Conservation (phyloP, 208 protist genomes). For the Wallacemonas sp. region DNA sequence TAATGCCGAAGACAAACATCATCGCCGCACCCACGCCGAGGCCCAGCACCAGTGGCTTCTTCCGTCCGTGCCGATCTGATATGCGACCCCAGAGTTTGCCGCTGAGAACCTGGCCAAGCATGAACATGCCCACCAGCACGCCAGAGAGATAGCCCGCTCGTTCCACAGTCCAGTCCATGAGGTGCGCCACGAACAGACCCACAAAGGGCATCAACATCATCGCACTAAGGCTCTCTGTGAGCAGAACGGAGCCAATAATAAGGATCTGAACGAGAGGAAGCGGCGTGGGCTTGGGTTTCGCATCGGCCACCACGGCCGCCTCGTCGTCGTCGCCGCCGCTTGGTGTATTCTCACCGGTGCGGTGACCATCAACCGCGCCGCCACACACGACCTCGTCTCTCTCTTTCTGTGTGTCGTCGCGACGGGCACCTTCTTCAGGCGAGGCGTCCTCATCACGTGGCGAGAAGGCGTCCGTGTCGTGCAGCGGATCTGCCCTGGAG, state of each 20-base stretch:
- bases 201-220: constrained; percentile 37
- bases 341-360: not conserved
- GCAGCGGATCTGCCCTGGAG: too few relatives aligned
- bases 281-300: constrained; percentile 12
- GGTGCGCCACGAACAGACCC: constrained; percentile 31
- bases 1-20: constrained; percentile 35
- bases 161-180: constrained; percentile 23
- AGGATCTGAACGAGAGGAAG: constrained; percentile 12
- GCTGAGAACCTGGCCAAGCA: constrained; percentile 32
- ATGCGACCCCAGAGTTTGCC: constrained; percentile 32
- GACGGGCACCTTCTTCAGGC: too few relatives aligned
- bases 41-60: constrained; percentile 26
- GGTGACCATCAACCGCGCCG: not conserved
- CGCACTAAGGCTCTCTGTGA: constrained; percentile 19
- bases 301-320: not conserved
- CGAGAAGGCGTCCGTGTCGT: too few relatives aligned
- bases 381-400: not conserved
- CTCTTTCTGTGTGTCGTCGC: not conserved
- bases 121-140: constrained; percentile 32
- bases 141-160: constrained; percentile 31
- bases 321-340: not conserved
- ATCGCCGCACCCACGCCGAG: constrained; percentile 25
- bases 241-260: constrained; percentile 12
- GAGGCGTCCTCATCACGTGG: not conserved
- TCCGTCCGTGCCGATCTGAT: constrained; percentile 32